These are phyloP conservation scores for Golubevia pallescens DNA, from an alignment of 1,284 basidiomycete genomes.

Conservation along the genomic window DNA sequence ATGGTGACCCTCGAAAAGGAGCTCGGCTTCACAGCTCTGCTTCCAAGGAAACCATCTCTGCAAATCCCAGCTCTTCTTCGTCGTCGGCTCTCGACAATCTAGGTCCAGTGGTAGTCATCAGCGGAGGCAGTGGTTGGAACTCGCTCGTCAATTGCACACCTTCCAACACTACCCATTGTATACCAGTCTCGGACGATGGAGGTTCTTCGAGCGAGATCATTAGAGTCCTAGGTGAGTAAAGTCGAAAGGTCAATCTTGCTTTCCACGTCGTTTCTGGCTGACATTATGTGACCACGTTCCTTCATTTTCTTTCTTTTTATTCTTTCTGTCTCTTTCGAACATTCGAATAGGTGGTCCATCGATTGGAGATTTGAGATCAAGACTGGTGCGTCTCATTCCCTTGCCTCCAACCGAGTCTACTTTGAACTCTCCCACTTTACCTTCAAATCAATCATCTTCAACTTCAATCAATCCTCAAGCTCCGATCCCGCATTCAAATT, in stretches of 20 bases:
- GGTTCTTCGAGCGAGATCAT: slow-evolving; percentile 85
- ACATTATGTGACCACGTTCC: slow-evolving; percentile 8
- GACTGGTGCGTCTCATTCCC: slow-evolving; percentile 81
- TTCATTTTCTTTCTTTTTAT: slow-evolving; percentile 22
- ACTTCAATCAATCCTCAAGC: slow-evolving; percentile 5
- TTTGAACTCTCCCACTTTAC: slow-evolving; percentile 60
- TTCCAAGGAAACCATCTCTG: too few relatives aligned
- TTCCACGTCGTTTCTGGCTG: not conserved
- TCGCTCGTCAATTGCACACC: slow-evolving; percentile 55
- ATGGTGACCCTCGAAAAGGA: too few relatives aligned
- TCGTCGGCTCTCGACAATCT: not conserved
- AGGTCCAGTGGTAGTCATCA: slow-evolving; percentile 34
- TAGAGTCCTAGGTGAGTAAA: slow-evolving; percentile 71
- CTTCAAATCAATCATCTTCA: slow-evolving; percentile 3
- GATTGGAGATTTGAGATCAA: slow-evolving; percentile 79
- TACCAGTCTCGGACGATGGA: slow-evolving; percentile 85
- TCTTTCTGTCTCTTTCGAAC: slow-evolving; percentile 32
- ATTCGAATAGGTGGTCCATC: slow-evolving; percentile 74
- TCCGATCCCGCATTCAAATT: slow-evolving; percentile 39
- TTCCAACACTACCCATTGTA: not conserved
- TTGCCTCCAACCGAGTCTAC: slow-evolving; percentile 70
- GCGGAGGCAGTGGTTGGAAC: slow-evolving; percentile 57
- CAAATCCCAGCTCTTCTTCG: not conserved
- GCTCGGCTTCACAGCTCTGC: too few relatives aligned
- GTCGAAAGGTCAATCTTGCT: slow-evolving; percentile 29